Evolutionary conservation across 2,329 filamentous ascomycete species (phyloP).

Genomic region (Trichoderma endophyticum): DNA sequence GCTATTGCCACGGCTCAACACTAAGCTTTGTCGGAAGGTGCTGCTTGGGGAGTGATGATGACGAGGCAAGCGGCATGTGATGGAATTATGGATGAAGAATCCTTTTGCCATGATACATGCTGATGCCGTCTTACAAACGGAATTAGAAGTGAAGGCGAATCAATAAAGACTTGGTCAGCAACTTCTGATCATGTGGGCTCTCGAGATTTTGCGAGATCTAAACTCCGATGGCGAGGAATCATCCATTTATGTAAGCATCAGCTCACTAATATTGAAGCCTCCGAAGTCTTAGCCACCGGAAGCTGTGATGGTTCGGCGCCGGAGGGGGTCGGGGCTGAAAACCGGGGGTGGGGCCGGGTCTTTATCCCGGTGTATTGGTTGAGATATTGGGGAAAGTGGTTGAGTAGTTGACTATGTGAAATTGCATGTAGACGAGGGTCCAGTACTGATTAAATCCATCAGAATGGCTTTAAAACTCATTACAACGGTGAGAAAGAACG

Average conservation of each 20-base stretch:
- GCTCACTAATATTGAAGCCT: not conserved
- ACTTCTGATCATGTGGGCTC: not conserved
- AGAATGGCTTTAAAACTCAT: not conserved
- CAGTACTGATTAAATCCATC: rapidly evolving
- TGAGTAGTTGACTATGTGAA: not conserved
- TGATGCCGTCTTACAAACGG: not conserved
- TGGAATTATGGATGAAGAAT: not conserved
- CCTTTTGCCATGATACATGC: not conserved
- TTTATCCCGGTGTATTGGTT: not conserved
- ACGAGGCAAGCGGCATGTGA: not conserved
- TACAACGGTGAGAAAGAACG: not conserved
- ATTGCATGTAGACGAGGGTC: not conserved
- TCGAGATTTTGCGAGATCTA: not conserved
- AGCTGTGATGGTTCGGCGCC: not conserved
- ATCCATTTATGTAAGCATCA: not conserved
- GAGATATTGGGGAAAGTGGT: not conserved
- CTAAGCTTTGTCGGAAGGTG: not conserved
- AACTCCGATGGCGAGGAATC: not conserved
- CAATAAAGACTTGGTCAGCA: not conserved
- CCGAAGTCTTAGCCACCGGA: not conserved
- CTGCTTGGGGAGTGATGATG: not conserved
- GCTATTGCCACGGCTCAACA: not conserved
- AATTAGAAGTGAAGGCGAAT: not conserved
- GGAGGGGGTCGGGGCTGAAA: not conserved
- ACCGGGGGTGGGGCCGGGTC: not conserved